Evolutionary conservation across 1,284 basidiomycete genomes (phyloP).

Genomic region (Ganoderma leucocontextum): DNA sequence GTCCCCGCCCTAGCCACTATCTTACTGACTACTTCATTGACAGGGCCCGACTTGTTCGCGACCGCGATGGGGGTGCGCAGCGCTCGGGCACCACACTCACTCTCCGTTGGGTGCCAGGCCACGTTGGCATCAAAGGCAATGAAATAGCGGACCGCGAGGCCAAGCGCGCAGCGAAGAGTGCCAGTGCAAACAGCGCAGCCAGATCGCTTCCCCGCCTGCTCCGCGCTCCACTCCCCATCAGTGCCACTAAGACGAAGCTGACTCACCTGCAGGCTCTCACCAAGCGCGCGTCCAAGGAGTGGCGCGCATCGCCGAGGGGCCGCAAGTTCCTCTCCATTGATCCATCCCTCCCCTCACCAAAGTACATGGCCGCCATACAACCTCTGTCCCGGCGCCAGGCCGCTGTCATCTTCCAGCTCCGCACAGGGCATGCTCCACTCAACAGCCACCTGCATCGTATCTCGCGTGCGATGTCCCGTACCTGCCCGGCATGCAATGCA

Average conservation of each 20-base stretch:
- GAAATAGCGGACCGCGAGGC: constrained; percentile 23
- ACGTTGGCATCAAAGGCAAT: constrained; percentile 32
- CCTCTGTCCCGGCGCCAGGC: constrained; percentile 26
- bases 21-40: not conserved
- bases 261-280: not conserved
- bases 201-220: constrained; percentile 19
- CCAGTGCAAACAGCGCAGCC: constrained; percentile 12
- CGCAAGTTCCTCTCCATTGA: constrained; percentile 12
- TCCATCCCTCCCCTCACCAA: constrained; percentile 19
- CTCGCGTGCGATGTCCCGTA: constrained; percentile 18
- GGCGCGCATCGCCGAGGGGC: constrained; percentile 9
- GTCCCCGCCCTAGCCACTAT: not conserved
- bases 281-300: not conserved
- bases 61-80: not conserved
- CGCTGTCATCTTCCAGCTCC: constrained; percentile 40
- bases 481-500: constrained; percentile 29
- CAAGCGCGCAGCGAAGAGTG: too few relatives aligned
- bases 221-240: constrained; percentile 24
- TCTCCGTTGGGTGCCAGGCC: constrained; percentile 29
- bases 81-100: constrained; percentile 9
- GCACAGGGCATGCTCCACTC: constrained; percentile 40
- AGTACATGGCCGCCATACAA: constrained; percentile 8
- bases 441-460: constrained; percentile 39
- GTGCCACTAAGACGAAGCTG: constrained; percentile 1
- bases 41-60: not conserved